Evolutionary conservation across 768 basidiomycete genomes (phyloP).

Genomic region (Leucocoprinus sp.): DNA sequence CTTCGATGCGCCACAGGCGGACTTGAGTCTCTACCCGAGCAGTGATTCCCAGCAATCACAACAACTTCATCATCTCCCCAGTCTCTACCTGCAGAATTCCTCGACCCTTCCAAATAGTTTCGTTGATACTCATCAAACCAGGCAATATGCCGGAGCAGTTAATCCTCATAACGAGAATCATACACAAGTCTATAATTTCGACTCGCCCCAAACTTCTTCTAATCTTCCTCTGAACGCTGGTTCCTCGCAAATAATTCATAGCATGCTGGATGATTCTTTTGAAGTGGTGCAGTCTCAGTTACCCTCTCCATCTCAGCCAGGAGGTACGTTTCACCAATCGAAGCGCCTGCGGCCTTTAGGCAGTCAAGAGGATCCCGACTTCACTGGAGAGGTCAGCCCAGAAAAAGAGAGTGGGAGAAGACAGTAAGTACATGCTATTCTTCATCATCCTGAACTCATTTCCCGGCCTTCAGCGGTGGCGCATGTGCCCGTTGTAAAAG

Average conservation of each 20-base stretch:
- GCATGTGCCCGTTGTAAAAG: conserved; percentile 69
- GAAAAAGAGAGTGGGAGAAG: conserved; percentile 34
- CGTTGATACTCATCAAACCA: conserved; percentile 11
- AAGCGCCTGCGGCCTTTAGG: conserved; percentile 29
- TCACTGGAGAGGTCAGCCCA: conserved; percentile 23
- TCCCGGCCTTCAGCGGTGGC: conserved; percentile 29
- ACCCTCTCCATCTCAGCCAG: conserved; percentile 16
- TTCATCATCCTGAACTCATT: not conserved
- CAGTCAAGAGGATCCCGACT: conserved; percentile 29
- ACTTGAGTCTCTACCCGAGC: conserved; percentile 20
- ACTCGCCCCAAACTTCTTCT: conserved; percentile 9
- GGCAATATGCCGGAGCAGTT: conserved; percentile 6
- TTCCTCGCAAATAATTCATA: conserved; percentile 1
- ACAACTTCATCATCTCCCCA: conserved; percentile 10
- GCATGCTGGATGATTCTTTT: conserved; percentile 17
- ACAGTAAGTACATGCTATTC: conserved; percentile 26
- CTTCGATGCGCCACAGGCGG: conserved; percentile 21
- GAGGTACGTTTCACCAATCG: conserved; percentile 17
- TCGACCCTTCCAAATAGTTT: conserved; percentile 20
- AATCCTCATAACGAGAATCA: conserved; percentile 9
- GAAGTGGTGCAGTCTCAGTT: conserved; percentile 18
- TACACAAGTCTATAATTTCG: conserved; percentile 13
- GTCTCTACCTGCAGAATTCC: conserved; percentile 13
- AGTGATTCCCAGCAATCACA: conserved; percentile 16
- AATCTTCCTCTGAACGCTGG: conserved; percentile 11